Conservation (phyloP, 148 eudicot species). For the Fagopyrum tataricum region DNA sequence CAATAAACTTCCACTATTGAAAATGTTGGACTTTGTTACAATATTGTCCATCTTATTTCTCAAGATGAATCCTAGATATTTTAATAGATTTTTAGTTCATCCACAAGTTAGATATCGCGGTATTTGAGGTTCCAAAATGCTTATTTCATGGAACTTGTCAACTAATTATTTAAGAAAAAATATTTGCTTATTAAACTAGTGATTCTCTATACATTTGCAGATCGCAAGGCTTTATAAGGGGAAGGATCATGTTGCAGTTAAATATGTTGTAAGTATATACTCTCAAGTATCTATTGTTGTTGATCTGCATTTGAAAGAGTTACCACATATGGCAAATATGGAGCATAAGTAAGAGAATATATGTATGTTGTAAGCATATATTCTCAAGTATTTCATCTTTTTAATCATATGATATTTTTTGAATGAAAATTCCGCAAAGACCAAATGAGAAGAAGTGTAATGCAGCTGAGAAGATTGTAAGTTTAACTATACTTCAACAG, state of each 20-base stretch:
- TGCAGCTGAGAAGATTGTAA: slow-evolving; percentile 71
- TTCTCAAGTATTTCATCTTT: too few relatives aligned
- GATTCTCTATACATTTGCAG: slow-evolving; percentile 25
- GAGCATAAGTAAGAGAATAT: too few relatives aligned
- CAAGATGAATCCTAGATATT: too few relatives aligned
- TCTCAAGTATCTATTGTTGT: background rate
- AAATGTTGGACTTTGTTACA: too few relatives aligned
- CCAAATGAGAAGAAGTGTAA: slow-evolving; percentile 52
- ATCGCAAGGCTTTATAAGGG: slow-evolving; percentile 81
- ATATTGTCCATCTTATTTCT: too few relatives aligned
- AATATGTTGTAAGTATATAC: slow-evolving; percentile 56
- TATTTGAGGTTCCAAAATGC: background rate
- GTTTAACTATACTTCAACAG: slow-evolving; percentile 76
- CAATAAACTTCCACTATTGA: too few relatives aligned
- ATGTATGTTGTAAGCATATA: too few relatives aligned
- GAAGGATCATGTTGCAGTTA: slow-evolving; percentile 87
- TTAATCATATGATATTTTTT: too few relatives aligned
- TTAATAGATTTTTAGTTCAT: too few relatives aligned
- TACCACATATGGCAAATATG: too few relatives aligned
- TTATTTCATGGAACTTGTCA: background rate
- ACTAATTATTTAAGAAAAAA: background rate
- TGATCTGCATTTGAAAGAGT: too few relatives aligned
- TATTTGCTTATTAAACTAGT: background rate
- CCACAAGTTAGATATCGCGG: background rate
- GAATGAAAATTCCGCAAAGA: slow-evolving; percentile 22